These are phyloP conservation scores for Candida vaughaniae DNA, from an alignment of 805 yeast genomes.

Conservation along the genomic window DNA sequence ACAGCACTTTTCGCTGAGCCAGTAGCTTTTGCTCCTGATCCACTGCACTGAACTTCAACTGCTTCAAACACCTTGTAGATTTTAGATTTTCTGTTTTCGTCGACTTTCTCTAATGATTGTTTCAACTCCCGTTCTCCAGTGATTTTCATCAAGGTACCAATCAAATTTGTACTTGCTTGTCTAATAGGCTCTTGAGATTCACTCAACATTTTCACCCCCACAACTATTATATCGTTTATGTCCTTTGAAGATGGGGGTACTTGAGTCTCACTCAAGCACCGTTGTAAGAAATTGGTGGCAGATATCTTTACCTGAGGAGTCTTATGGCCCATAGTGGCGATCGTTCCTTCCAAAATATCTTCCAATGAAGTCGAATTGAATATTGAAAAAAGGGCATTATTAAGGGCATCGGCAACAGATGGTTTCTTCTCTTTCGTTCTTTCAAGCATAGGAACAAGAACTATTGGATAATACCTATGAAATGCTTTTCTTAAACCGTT, in stretches of 20 bases:
- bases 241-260: slow-evolving; percentile 52
- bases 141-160: slow-evolving; percentile 83
- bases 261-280: slow-evolving; percentile 56
- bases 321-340: slow-evolving; percentile 66
- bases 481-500: slow-evolving; percentile 63
- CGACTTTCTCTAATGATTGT: slow-evolving; percentile 64
- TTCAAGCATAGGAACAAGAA: slow-evolving; percentile 67
- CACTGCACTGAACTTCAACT: slow-evolving; percentile 47
- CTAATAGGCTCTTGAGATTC: slow-evolving; percentile 88
- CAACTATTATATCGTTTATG: slow-evolving; percentile 54
- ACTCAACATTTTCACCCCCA: slow-evolving; percentile 60
- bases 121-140: slow-evolving; percentile 70
- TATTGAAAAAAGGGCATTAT: slow-evolving; percentile 61
- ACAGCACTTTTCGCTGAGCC: no score
- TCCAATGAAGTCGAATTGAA: slow-evolving; percentile 50
- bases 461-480: slow-evolving; percentile 48
- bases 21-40: not conserved
- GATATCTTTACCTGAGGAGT: slow-evolving; percentile 82
- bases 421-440: slow-evolving; percentile 87
- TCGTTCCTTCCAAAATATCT: slow-evolving; percentile 58
- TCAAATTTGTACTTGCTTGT: slow-evolving; percentile 68
- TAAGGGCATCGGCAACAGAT: slow-evolving; percentile 70
- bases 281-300: slow-evolving; percentile 59
- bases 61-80: slow-evolving; percentile 57
- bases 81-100: slow-evolving; percentile 68